These are phyloP conservation scores for Coemansia sp. DNA, from an alignment of 192 early-diverging fungal species.

Conservation along the genomic window DNA sequence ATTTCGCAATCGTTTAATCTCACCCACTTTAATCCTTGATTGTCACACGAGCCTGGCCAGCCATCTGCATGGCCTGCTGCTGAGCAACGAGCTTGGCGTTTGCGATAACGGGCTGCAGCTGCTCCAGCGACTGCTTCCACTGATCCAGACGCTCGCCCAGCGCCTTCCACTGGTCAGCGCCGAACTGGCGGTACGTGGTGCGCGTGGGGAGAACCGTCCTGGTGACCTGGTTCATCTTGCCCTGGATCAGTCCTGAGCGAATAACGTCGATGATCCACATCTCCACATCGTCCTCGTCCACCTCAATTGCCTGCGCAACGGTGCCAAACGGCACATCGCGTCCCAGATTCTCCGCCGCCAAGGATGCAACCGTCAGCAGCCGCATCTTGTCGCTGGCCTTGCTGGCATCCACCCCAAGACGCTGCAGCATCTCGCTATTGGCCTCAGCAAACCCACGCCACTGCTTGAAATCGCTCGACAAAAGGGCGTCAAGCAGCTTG, in stretches of 20 bases:
- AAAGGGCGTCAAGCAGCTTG: slow-evolving; percentile 57
- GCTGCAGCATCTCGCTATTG: slow-evolving; percentile 57
- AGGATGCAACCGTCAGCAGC: slow-evolving; percentile 74
- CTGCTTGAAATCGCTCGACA: slow-evolving; percentile 35
- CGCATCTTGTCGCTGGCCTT: slow-evolving; percentile 79
- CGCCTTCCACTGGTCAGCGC: slow-evolving; percentile 77
- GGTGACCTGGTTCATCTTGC: slow-evolving; percentile 90
- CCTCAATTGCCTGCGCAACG: slow-evolving; percentile 74
- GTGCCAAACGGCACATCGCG: slow-evolving; percentile 69
- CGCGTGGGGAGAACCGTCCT: slow-evolving; percentile 79
- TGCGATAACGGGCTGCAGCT: slow-evolving; percentile 81
- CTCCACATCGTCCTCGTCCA: slow-evolving; percentile 83
- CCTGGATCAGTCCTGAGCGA: slow-evolving; percentile 87
- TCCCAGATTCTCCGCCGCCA: slow-evolving; percentile 70
- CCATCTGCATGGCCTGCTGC: slow-evolving; percentile 48
- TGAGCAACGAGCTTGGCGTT: slow-evolving; percentile 79
- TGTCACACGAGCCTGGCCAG: slow-evolving; percentile 30
- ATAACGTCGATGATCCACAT: slow-evolving; percentile 95
- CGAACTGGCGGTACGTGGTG: slow-evolving; percentile 83
- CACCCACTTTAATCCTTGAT: slow-evolving; percentile 30
- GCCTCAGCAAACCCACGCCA: slow-evolving; percentile 56
- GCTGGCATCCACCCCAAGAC: slow-evolving; percentile 59
- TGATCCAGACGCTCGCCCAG: slow-evolving; percentile 65
- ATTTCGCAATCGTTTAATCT: background rate
- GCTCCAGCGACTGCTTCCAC: slow-evolving; percentile 80